phyloP scores from a whole-genome alignment of 805 yeast genomes.

The Yamadazyma paraphyllophila region DNA sequence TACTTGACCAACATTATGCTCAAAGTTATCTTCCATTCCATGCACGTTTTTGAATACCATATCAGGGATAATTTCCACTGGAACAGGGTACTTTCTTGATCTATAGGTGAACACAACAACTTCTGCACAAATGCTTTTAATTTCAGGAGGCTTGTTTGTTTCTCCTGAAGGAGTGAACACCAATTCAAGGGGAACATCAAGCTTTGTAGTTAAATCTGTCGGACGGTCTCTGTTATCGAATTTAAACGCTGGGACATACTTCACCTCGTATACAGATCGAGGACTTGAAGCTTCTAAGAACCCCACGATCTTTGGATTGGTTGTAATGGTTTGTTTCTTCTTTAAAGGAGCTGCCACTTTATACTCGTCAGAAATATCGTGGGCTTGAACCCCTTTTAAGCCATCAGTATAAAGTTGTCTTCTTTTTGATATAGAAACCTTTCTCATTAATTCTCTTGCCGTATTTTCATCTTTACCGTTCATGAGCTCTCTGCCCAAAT shows the following conservation, averaged over 20 bases:
- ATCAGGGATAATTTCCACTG: slow-evolving; percentile 37
- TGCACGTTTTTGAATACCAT: slow-evolving; percentile 32
- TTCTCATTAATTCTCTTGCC: slow-evolving; percentile 12
- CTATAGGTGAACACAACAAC: slow-evolving; percentile 32
- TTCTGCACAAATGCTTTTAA: slow-evolving; percentile 28
- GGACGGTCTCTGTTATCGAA: slow-evolving; percentile 11
- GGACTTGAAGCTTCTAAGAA: slow-evolving; percentile 31
- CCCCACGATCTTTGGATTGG: slow-evolving; percentile 29
- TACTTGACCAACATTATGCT: slow-evolving; percentile 17
- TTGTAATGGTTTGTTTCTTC: slow-evolving; percentile 30
- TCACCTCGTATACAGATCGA: slow-evolving; percentile 23
- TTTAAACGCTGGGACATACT: slow-evolving; percentile 26
- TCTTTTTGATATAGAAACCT: slow-evolving; percentile 18
- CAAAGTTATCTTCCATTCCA: slow-evolving; percentile 27
- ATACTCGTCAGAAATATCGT: slow-evolving; percentile 10
- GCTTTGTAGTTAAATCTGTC: slow-evolving; percentile 6
- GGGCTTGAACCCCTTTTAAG: neutral
- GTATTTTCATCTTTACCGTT: slow-evolving; percentile 2
- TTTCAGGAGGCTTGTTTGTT: slow-evolving; percentile 22
- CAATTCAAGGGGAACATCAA: slow-evolving; percentile 30
- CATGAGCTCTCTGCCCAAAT: slow-evolving; percentile 24
- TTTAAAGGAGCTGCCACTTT: slow-evolving; percentile 29
- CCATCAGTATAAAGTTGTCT: slow-evolving; percentile 21
- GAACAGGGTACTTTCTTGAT: slow-evolving; percentile 34
- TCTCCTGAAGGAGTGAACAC: slow-evolving; percentile 24